These are phyloP conservation scores for Annulohypoxylon nitens DNA, from an alignment of 495 filamentous ascomycete genomes.

Conservation along the genomic window DNA sequence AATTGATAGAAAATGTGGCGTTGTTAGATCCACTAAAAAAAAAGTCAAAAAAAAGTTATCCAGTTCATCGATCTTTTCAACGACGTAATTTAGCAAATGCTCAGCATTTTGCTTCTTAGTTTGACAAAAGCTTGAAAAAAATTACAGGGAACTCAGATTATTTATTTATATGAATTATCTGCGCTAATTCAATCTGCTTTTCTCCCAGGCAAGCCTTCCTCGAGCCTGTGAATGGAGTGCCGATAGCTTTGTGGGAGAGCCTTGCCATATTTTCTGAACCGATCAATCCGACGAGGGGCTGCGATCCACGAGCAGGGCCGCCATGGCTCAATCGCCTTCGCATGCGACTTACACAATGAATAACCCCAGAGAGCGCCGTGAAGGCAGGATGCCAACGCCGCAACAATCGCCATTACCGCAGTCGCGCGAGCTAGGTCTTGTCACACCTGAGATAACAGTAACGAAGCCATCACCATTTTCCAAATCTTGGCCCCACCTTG, in stretches of 20 bases:
- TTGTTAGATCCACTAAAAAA: conserved; percentile 44
- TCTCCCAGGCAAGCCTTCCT: not conserved
- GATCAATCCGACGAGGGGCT: conserved; percentile 11
- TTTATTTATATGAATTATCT: not conserved
- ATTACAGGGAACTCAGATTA: not conserved
- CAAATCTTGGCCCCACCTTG: conserved; percentile 90
- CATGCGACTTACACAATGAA: conserved; percentile 46
- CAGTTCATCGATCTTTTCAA: conserved; percentile 18
- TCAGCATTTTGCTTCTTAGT: not conserved
- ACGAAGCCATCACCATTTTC: conserved; percentile 64
- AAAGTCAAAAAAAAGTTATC: conserved; percentile 33
- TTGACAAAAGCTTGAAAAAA: conserved; percentile 2
- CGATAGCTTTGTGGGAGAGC: conserved; percentile 28
- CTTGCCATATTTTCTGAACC: conserved; percentile 2
- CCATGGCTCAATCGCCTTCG: conserved; percentile 41
- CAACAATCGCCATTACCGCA: conserved; percentile 60
- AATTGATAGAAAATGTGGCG: conserved; percentile 34
- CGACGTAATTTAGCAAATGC: conserved; percentile 15
- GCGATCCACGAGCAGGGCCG: conserved; percentile 17
- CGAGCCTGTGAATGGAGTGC: conserved; percentile 30
- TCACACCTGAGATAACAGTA: conserved; percentile 59
- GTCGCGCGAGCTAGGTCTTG: conserved; percentile 73
- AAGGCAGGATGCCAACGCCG: conserved; percentile 22
- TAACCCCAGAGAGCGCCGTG: conserved; percentile 27
- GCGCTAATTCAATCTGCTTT: not conserved